Evolutionary conservation across 495 filamentous ascomycete species (phyloP), one percentile per base, ranked within the genome.

Genomic region (Gamarada debralockiae): DNA sequence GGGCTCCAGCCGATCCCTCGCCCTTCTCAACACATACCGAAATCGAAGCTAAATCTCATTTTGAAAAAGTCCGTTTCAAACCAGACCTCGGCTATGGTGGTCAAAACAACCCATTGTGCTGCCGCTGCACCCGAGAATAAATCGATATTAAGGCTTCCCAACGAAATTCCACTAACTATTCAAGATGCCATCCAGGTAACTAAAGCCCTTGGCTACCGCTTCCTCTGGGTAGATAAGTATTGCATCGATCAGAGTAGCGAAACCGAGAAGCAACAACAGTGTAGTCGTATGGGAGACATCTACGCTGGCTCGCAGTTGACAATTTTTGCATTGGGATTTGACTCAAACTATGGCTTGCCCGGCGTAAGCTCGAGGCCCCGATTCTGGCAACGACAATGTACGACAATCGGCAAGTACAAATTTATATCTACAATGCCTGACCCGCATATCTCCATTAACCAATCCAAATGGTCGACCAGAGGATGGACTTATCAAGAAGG

Each of bases 401-500:
- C 31, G 3, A 12, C 15, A 38, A 10, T 37, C 31, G 46, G 46
- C 2, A 17, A 21, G 3, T 27, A 49, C 18, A 9, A 3, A 3
- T 13, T 49, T 3, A 12, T 38, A 37, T 36, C 46, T 10, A 49
- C 46, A 38, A 20, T 49, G 29, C 31, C 46, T 21, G 13, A 49
- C 18, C 46, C 46, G 10, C 13, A 20, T 3, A 38, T 20, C 6
- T 9, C 31, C 10, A 12, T 44, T 15, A 5, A 22, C 8, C 2
- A 18, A 9, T 47, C 51, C 5, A 54, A 27, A 42, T 70, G 67
- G 67, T 52, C 64, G 31, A 58, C 55, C 0, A 37, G 67, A 12
- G 67, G 58, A 5, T 70, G 67, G 67, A 69, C 67, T 14, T 71
- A 64, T 39, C 69, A 74, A 43, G 71, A 73, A 47, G 56, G 54